phyloP scores from a whole-genome alignment of 2,329 filamentous ascomycete genomes.

The Paracamarosporium sp. region DNA sequence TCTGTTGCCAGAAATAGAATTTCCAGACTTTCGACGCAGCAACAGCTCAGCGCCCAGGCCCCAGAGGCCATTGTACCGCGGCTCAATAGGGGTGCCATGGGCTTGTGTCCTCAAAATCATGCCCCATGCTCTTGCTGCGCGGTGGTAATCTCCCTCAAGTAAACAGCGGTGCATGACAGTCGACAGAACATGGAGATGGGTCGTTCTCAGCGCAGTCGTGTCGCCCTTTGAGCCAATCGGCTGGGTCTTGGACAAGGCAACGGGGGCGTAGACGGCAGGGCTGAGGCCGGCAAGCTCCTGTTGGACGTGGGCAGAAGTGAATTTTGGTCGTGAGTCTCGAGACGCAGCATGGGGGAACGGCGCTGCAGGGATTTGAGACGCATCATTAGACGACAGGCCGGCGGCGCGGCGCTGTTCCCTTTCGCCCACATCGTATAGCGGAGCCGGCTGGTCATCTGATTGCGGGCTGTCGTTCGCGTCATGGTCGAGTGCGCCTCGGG shows the following conservation, averaged over 20 bases:
- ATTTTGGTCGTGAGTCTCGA: constrained; percentile 18
- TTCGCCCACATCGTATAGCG: constrained; percentile 28
- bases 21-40: constrained; percentile 60
- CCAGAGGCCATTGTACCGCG: constrained; percentile 76
- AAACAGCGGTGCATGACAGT: constrained; percentile 76
- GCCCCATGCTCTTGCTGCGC: constrained; percentile 77
- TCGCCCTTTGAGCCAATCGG: constrained; percentile 18
- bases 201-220: constrained; percentile 48
- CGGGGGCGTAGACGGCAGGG: constrained; percentile 48
- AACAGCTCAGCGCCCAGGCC: constrained; percentile 84
- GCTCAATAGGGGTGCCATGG: constrained; percentile 66
- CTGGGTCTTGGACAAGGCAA: constrained; percentile 19
- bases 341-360: constrained; percentile 55
- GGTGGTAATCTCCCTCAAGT: constrained; percentile 70
- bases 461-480: constrained; percentile 3
- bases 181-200: constrained; percentile 71
- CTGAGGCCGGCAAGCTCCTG: constrained; percentile 50
- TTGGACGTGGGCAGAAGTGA: constrained; percentile 37
- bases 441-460: constrained; percentile 22
- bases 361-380: constrained; percentile 44
- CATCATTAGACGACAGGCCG: constrained; percentile 47
- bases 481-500: constrained; percentile 16
- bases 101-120: constrained; percentile 71
- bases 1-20: constrained; percentile 2
- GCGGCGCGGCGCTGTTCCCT: constrained; percentile 47